Conservation (phyloP, 2,329 filamentous ascomycete species). For the Neofusicoccum cordaticola region DNA sequence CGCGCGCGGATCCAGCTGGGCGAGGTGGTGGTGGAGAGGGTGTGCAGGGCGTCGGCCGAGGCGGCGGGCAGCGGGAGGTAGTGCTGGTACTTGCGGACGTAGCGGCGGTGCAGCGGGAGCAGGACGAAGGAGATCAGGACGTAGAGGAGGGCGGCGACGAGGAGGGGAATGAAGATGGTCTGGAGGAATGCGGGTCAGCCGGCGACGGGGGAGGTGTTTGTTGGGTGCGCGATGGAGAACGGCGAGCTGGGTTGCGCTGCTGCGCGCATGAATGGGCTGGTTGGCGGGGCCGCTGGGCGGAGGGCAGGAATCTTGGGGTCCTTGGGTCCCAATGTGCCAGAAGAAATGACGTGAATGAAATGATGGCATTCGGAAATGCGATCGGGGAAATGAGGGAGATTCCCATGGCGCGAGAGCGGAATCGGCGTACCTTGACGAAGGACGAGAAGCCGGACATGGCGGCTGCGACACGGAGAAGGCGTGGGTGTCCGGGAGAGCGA, state of each 20-base stretch:
- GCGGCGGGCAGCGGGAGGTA: slow-evolving; percentile 40
- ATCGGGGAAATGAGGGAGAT: background rate
- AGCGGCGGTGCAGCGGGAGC: slow-evolving; percentile 44
- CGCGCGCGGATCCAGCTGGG: slow-evolving; percentile 29
- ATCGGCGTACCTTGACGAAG: slow-evolving; percentile 30
- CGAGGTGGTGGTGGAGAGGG: slow-evolving; percentile 28
- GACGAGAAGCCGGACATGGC: slow-evolving; percentile 34
- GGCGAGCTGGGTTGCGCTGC: no score
- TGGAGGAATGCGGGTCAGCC: slow-evolving; percentile 21
- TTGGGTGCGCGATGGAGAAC: background rate
- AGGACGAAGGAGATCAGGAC: slow-evolving; percentile 39
- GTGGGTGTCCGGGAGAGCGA: background rate
- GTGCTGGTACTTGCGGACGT: slow-evolving; percentile 45
- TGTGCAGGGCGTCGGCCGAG: background rate
- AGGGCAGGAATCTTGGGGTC: background rate
- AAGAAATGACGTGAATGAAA: background rate
- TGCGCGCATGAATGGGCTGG: no score
- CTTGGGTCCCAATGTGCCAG: background rate
- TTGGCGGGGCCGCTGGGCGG: background rate
- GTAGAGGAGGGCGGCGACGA: slow-evolving; percentile 44
- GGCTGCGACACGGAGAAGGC: background rate
- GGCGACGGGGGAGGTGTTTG: background rate
- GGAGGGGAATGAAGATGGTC: slow-evolving; percentile 46
- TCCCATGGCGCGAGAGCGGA: background rate
- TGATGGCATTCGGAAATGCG: background rate